Evolutionary conservation across 768 basidiomycete species (phyloP).

Genomic region (Mycena floridula): DNA sequence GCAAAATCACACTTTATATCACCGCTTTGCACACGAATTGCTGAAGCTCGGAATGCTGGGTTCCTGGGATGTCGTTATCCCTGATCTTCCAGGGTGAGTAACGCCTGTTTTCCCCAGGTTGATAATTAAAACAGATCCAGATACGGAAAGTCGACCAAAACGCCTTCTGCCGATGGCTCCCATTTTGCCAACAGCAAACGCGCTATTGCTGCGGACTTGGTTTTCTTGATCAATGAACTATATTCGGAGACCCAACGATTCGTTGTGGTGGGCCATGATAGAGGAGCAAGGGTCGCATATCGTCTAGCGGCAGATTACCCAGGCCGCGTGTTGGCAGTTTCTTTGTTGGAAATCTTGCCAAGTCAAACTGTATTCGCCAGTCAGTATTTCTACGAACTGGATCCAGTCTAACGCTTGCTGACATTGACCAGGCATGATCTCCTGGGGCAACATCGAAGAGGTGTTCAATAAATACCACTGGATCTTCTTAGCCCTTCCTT

Average conservation of each 20-base stretch:
- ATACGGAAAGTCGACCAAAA: slow-evolving; percentile 5
- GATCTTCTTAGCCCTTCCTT: slow-evolving; percentile 6
- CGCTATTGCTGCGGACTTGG: slow-evolving; percentile 4
- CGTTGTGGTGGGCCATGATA: slow-evolving; percentile 6
- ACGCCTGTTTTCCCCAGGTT: background rate
- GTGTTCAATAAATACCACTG: slow-evolving; percentile 3
- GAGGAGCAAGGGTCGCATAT: slow-evolving; percentile 6
- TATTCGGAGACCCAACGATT: slow-evolving; percentile 1
- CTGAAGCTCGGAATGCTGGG: slow-evolving; percentile 2
- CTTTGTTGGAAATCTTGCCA: slow-evolving; percentile 7
- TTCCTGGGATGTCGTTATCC: slow-evolving; percentile 6
- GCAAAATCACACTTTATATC: slow-evolving; percentile 5
- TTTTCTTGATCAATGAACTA: slow-evolving; percentile 3
- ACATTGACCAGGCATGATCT: slow-evolving; percentile 2
- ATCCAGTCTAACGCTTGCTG: too few species aligned
- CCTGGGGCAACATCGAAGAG: background rate
- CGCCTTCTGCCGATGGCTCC: slow-evolving; percentile 2
- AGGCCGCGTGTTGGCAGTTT: background rate
- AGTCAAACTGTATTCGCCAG: slow-evolving; percentile 3
- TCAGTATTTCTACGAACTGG: slow-evolving; percentile 3
- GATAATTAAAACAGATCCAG: background rate
- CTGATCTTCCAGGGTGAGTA: slow-evolving; percentile 5
- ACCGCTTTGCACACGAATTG: slow-evolving; percentile 2
- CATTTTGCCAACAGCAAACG: slow-evolving; percentile 7
- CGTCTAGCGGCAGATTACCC: slow-evolving; percentile 5